Base-by-base conservation (phyloP, 305 asterid genomes). In the Solanum hybrid region DNA sequence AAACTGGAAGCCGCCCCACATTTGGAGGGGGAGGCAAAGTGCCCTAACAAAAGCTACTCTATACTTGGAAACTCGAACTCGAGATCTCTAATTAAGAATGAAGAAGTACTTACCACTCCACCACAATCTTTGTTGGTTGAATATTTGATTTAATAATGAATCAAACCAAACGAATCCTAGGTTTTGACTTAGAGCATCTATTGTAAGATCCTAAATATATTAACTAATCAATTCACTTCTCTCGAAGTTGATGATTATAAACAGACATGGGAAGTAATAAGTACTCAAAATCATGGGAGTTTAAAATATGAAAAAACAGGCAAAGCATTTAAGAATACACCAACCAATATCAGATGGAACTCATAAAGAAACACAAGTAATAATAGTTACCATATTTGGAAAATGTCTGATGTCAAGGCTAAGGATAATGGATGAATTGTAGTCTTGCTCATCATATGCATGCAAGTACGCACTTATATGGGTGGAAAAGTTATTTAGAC, bases 231-330 rank as follows among this genome's bases (percentile, higher is more conserved):
- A 10, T 36, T 24, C 56, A 4, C 34, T 27, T 80, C 9, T 77
- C 66, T 38, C 66, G 35, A 80, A 80, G n/a, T 80, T 24, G 86
- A 24, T 80, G 69, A 80, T 24, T 80, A 80, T 32, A 80, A 24
- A 24, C 22, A 80, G 66, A 80, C 17, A 80, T 80, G 66, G 86
- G 66, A 38, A 13, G 66, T 42, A 24, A 13, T 42, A 24, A 24
- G 17, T 80, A 38, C 86, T 1, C 24, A 38, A 4, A 38, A 80
- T 80, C 86, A 40, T 38, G 86, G 36, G 66, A 38, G 5, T 38
- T 80, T 31, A 56, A 35, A 36, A 37, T 9, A 80, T 24, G 60
- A 27, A 24, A 12, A 26, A 24, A 14, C 24, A 37, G 22, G 4
- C 24, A 38, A 38, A 80, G 14, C 24, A 40, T 80, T 80, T 40